These are phyloP conservation scores for Spongospora subterranea DNA, from an alignment of 208 protist species.

Conservation along the genomic window DNA sequence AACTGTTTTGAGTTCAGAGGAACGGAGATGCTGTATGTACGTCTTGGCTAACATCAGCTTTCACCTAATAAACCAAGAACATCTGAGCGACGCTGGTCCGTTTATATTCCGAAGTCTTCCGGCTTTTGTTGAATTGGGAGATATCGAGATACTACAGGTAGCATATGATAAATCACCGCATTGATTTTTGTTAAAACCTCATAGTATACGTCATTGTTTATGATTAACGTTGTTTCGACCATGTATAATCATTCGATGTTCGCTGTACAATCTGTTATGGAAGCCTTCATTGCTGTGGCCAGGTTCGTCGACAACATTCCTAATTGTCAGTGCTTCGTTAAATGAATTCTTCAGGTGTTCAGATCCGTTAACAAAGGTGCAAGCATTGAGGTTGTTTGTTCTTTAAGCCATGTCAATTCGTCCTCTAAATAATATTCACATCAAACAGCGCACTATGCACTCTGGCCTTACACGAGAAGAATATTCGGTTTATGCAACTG, in stretches of 20 bases:
- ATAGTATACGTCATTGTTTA: slow-evolving; percentile 44
- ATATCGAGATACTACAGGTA: slow-evolving; percentile 29
- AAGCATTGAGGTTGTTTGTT: not conserved
- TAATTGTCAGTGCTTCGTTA: not conserved
- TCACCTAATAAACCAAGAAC: slow-evolving; percentile 32
- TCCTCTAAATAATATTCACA: no score
- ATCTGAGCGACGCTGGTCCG: slow-evolving; percentile 29
- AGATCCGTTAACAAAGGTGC: not conserved
- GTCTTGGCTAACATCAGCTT: slow-evolving; percentile 16
- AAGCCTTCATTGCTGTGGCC: slow-evolving; percentile 53
- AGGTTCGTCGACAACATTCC: not conserved
- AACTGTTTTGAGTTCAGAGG: not conserved
- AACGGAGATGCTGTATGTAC: slow-evolving; percentile 28
- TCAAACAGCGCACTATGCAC: not conserved
- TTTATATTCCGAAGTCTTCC: slow-evolving; percentile 41
- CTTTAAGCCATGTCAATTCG: not conserved
- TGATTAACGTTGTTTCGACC: slow-evolving; percentile 38
- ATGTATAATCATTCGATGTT: slow-evolving; percentile 46
- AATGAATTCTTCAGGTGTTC: slow-evolving; percentile 23
- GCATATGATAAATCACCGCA: not conserved
- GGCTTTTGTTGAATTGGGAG: slow-evolving; percentile 21
- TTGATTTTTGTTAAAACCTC: not conserved
- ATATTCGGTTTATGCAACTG: slow-evolving; percentile 35
- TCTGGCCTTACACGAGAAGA: slow-evolving; percentile 39
- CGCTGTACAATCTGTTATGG: slow-evolving; percentile 36